Base-by-base conservation (phyloP, 2,329 filamentous ascomycete species). In the Tolypocladium pustulatum region DNA sequence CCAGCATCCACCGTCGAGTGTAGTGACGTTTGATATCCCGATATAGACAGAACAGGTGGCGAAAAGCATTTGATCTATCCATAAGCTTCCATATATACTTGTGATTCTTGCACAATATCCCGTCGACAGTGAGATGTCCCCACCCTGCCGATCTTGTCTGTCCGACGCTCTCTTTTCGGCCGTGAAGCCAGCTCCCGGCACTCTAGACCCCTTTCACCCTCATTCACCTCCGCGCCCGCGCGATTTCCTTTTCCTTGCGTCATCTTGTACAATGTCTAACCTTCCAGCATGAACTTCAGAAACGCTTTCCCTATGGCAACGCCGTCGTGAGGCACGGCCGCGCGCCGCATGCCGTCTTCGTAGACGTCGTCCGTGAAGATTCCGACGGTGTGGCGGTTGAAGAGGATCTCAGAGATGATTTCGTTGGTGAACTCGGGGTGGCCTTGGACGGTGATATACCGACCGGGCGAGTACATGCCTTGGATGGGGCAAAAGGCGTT, bases 301-400 rank as follows among this genome's bases (percentile, higher is more conserved):
- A 97, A 95, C 0, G 84, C 86, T 62, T 81, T 78, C 0, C 85
- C 87, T 57, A 96, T 85, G 3, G 78, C 74, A n/a, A 94, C 77
- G 1, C 93, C 92, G 70, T 97, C 91, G 63, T 97, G 91, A 58
- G 82, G 77, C 38, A 84, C 78, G 10, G 75, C 76, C 2, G 87
- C 87, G 61, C 90, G 81, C 9, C 73, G 75, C 69, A 92, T 81
- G 32, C 83, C 89, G 65, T 90, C 87, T 58, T 83, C 73, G 64
- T 83, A 93, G 61, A 87, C 72, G 22, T 83, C 83, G 59, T 92
- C 84, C 58, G 79, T 74, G 63, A 96, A 88, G 27, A 94, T 78
- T 1, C 89, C 90, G 54, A 76, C 76, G 34, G 78, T 76, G 67
- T 88, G 83, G 59, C 91, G 80, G 60, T 80, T 74, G 61, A 66